phyloP scores from a whole-genome alignment of 2,329 filamentous ascomycete species.

The Penicillium italicum region DNA sequence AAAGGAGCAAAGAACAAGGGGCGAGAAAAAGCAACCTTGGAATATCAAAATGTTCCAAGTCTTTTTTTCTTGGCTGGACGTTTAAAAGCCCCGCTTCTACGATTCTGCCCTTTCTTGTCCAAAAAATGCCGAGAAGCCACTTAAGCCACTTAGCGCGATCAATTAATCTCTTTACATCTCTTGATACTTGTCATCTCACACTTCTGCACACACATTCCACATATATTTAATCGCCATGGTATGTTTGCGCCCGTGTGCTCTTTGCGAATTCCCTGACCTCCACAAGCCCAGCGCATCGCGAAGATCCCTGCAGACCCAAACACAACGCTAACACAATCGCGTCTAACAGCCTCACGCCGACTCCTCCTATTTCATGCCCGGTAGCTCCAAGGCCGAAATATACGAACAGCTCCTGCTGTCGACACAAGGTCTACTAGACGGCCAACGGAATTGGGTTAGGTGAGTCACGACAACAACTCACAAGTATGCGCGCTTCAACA shows the following conservation, averaged over 20 bases:
- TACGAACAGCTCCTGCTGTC: slow-evolving; percentile 43
- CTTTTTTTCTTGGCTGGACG: not conserved
- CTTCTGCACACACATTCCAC: not conserved
- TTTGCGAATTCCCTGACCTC: not conserved
- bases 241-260: not conserved
- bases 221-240: not conserved
- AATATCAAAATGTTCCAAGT: no score
- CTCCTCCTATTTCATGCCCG: slow-evolving; percentile 42
- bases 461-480: slow-evolving; percentile 12
- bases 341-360: slow-evolving; percentile 46
- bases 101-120: not conserved
- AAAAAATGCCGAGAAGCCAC: not conserved
- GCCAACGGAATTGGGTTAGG: slow-evolving; percentile 48
- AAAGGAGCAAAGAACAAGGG: not conserved
- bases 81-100: not conserved
- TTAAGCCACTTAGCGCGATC: not conserved
- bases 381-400: slow-evolving; percentile 40
- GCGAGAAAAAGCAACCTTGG: no score
- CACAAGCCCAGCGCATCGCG: not conserved
- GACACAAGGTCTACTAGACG: slow-evolving; percentile 38
- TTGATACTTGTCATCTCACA: not conserved
- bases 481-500: not conserved
- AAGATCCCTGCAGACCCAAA: not conserved
- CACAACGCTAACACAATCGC: slow-evolving; percentile 4
- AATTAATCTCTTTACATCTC: not conserved